A percentile compares a stretch with the other conserved stretches of the same genome.
Evolutionary conservation across 2,329 filamentous ascomycete species (phyloP).

Genomic region (Aspergillus floridensis): DNA sequence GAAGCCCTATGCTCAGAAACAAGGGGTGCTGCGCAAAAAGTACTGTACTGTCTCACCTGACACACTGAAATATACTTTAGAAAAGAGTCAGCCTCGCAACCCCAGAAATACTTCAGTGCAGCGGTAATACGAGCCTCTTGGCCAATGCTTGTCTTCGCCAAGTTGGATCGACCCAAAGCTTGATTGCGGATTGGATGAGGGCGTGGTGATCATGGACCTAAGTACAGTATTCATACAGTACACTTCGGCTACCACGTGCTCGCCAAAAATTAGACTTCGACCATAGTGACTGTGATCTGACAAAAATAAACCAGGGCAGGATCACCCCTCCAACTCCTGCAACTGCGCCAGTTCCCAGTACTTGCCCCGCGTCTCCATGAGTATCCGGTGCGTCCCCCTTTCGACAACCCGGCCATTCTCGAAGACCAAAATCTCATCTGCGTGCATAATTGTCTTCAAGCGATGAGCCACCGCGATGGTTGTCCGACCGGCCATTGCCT

Average conservation of each 20-base stretch:
- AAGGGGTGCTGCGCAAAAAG: no score
- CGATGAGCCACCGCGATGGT: constrained; percentile 73
- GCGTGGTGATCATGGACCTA: no score
- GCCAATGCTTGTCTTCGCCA: neutral
- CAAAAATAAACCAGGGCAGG: neutral
- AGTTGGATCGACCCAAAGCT: neutral
- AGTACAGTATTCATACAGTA: no score
- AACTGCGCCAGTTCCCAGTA: constrained; percentile 78
- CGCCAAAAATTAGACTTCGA: neutral
- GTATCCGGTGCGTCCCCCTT: constrained; percentile 72
- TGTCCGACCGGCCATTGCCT: constrained; percentile 56
- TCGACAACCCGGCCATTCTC: constrained; percentile 71
- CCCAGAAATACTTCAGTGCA: no score
- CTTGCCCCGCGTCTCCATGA: constrained; percentile 64
- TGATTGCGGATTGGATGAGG: neutral
- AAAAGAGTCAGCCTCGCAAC: no score
- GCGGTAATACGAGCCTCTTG: neutral
- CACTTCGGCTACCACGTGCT: no score
- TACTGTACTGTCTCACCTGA: no score
- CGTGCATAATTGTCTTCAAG: constrained; percentile 79
- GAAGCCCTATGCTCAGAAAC: no score
- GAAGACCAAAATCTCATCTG: constrained; percentile 89
- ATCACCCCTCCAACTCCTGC: constrained; percentile 43
- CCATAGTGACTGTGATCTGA: no score
- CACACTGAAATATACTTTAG: no score